Evolutionary conservation across 1,139 yeast species (phyloP).

Genomic region (Diutina sp.): DNA sequence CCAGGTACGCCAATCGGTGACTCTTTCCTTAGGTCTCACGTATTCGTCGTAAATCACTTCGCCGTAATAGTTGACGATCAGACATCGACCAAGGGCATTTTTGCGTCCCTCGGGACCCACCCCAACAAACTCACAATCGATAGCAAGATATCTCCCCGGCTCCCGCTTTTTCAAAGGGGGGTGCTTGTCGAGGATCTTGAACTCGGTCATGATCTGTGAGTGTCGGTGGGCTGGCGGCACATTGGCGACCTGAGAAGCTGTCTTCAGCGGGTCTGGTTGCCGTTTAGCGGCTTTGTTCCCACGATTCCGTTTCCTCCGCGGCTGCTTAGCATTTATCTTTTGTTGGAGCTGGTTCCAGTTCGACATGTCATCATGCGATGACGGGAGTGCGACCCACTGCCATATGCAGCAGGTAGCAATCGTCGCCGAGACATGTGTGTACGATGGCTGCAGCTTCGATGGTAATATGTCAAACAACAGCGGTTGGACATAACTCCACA

Average conservation of each 20-base stretch:
- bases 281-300: neutral
- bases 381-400: neutral
- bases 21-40: slow-evolving; percentile 64
- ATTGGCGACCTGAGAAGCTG: neutral
- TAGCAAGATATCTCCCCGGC: slow-evolving; percentile 63
- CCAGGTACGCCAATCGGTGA: slow-evolving; percentile 89
- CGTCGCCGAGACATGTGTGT: neutral
- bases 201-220: neutral
- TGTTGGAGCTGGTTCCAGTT: neutral
- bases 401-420: neutral
- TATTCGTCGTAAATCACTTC: slow-evolving; percentile 55
- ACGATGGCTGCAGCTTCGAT: neutral
- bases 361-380: neutral
- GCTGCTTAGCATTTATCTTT: neutral
- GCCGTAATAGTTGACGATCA: slow-evolving; percentile 77
- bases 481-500: no score
- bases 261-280: neutral
- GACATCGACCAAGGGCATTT: slow-evolving; percentile 75
- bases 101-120: slow-evolving; percentile 54
- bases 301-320: neutral
- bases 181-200: neutral
- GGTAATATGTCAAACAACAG: neutral
- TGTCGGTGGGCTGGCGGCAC: neutral
- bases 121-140: slow-evolving; percentile 94
- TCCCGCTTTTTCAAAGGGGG: neutral